Evolutionary conservation across 768 basidiomycete genomes (phyloP).

Genomic region (Lactarius psammicola): DNA sequence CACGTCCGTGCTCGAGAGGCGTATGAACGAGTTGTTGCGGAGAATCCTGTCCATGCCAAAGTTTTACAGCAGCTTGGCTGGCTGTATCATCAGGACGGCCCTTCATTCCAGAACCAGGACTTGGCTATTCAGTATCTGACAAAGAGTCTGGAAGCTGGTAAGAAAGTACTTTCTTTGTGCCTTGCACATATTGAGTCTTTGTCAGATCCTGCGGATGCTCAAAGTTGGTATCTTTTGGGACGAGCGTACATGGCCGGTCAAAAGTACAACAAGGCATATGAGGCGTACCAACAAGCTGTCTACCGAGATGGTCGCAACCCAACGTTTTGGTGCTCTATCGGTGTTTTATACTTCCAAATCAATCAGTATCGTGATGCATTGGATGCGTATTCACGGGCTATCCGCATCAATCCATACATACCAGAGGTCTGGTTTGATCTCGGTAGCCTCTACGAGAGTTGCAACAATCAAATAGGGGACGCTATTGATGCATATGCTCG

Average conservation of each 20-base stretch:
- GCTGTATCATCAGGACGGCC: no score
- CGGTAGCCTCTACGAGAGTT: slow-evolving; percentile 94
- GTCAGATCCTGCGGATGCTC: slow-evolving; percentile 89
- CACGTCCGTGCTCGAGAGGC: slow-evolving; percentile 89
- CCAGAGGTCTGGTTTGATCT: slow-evolving; percentile 95
- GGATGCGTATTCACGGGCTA: slow-evolving; percentile 97
- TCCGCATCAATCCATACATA: slow-evolving; percentile 98
- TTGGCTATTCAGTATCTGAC: slow-evolving; percentile 91
- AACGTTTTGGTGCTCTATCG: slow-evolving; percentile 99
- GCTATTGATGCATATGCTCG: slow-evolving; percentile 98
- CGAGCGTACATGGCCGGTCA: slow-evolving; percentile 98
- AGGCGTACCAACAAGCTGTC: slow-evolving; percentile 98
- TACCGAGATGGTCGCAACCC: slow-evolving; percentile 99
- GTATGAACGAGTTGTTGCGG: slow-evolving; percentile 92
- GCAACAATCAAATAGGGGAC: slow-evolving; percentile 98
- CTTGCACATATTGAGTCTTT: slow-evolving; percentile 8
- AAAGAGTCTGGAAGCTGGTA: slow-evolving; percentile 92
- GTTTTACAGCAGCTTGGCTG: slow-evolving; percentile 43
- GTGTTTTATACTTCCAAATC: slow-evolving; percentile 98
- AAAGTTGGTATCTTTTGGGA: slow-evolving; percentile 98
- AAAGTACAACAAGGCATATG: slow-evolving; percentile 99
- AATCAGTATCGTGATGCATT: slow-evolving; percentile 99
- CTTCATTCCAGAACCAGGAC: slow-evolving; percentile 89
- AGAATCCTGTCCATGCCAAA: slow-evolving; percentile 93
- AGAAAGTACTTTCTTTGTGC: slow-evolving; percentile 33